phyloP scores from a whole-genome alignment of 2,329 filamentous ascomycete genomes.

The Xylariaceae sp. region DNA sequence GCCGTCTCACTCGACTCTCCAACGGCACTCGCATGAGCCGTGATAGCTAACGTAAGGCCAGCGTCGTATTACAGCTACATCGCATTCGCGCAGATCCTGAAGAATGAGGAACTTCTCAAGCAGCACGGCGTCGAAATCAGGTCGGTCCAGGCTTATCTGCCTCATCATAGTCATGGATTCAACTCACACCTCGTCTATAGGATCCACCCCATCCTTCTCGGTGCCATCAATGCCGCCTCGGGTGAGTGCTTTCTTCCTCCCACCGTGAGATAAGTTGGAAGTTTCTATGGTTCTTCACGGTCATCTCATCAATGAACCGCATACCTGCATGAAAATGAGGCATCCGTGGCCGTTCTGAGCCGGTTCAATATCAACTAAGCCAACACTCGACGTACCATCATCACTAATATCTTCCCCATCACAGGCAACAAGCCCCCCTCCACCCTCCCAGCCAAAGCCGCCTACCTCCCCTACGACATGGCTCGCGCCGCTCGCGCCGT shows the following conservation, averaged over 20 bases:
- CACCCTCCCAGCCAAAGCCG: constrained; percentile 63
- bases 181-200: constrained; percentile 33
- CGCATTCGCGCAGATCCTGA: constrained; percentile 52
- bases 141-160: constrained; percentile 49
- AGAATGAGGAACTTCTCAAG: constrained; percentile 49
- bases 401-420: too few relatives aligned
- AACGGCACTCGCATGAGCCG: not conserved
- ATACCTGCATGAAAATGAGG: too few relatives aligned
- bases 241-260: too few relatives aligned
- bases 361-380: too few relatives aligned
- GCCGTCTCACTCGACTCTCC: not conserved
- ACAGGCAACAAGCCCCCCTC: constrained; percentile 72
- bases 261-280: too few relatives aligned
- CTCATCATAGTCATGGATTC: too few relatives aligned
- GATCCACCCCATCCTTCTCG: constrained; percentile 68
- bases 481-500: constrained; percentile 34
- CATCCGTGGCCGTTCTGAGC: too few relatives aligned
- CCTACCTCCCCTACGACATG: constrained; percentile 44
- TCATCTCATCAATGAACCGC: too few relatives aligned
- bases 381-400: too few relatives aligned
- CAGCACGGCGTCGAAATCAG: constrained; percentile 61
- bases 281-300: too few relatives aligned
- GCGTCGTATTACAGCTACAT: constrained; percentile 62
- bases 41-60: constrained; percentile 28
- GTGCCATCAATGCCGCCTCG: constrained; percentile 57